Evolutionary conservation across 2,329 filamentous ascomycete species (phyloP).

Genomic region (Fusarium nurragi): DNA sequence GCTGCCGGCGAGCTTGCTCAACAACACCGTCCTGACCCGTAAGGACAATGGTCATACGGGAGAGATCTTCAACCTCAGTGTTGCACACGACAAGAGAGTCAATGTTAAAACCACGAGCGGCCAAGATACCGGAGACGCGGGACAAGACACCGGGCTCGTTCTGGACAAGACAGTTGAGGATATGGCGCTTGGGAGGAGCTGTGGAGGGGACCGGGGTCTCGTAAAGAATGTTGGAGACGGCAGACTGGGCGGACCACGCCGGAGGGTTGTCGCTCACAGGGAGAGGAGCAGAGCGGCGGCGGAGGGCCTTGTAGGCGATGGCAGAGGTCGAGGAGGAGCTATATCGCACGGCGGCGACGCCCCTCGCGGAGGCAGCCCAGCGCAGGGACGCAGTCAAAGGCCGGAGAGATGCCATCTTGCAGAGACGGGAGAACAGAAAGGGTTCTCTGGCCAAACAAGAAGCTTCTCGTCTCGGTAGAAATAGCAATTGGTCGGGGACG

Average conservation of each 20-base stretch:
- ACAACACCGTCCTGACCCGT: slow-evolving; percentile 96
- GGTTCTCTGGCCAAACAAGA: slow-evolving; percentile 43
- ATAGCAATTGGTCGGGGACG: slow-evolving; percentile 23
- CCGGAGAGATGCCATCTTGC: slow-evolving; percentile 58
- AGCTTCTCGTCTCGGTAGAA: slow-evolving; percentile 36
- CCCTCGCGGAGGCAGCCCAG: slow-evolving; percentile 47
- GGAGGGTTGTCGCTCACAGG: slow-evolving; percentile 80
- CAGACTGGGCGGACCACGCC: slow-evolving; percentile 89
- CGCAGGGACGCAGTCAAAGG: slow-evolving; percentile 54
- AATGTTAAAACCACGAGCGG: slow-evolving; percentile 98
- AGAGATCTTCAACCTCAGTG: slow-evolving; percentile 95
- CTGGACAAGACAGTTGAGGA: slow-evolving; percentile 98
- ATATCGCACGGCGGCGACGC: slow-evolving; percentile 48
- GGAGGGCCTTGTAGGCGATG: slow-evolving; percentile 95
- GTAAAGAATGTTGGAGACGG: slow-evolving; percentile 98
- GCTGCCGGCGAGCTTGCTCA: slow-evolving; percentile 92
- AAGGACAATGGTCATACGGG: slow-evolving; percentile 98
- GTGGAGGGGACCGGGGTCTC: slow-evolving; percentile 89
- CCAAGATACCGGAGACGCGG: slow-evolving; percentile 94
- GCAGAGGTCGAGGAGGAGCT: slow-evolving; percentile 79
- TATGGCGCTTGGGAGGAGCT: slow-evolving; percentile 89
- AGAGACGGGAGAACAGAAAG: slow-evolving; percentile 32
- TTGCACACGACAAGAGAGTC: slow-evolving; percentile 97
- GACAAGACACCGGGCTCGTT: slow-evolving; percentile 98
- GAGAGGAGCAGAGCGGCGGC: slow-evolving; percentile 86